A percentile compares a stretch with the other conserved stretches of the same genome.
These are phyloP conservation scores for Leishmania aethiopica DNA, from an alignment of 208 protist species.

Conservation along the genomic window DNA sequence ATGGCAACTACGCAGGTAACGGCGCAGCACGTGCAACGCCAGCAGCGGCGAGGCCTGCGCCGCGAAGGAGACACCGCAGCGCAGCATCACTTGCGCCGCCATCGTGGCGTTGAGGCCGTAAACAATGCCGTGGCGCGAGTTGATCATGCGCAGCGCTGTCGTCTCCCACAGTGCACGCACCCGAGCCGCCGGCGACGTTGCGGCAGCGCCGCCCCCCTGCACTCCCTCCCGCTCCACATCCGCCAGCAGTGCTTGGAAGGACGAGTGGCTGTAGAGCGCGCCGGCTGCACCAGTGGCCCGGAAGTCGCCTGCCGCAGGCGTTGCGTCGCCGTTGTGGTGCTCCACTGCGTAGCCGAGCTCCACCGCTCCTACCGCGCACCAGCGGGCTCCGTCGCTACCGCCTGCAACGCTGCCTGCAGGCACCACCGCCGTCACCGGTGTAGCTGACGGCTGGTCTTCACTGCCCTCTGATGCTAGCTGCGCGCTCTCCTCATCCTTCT, in stretches of 20 bases:
- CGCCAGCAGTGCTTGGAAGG: conserved; percentile 24
- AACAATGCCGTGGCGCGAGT: conserved; percentile 35
- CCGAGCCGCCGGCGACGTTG: neutral
- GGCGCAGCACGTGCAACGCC: conserved; percentile 68
- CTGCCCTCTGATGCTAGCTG: neutral
- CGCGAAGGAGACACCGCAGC: conserved; percentile 58
- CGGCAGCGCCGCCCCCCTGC: neutral
- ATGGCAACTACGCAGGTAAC: conserved; percentile 69
- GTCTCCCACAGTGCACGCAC: conserved; percentile 22
- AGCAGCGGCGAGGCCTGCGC: conserved; percentile 73
- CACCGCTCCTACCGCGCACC: conserved; percentile 36
- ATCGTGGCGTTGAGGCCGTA: conserved; percentile 62
- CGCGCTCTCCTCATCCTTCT: neutral
- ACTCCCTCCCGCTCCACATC: conserved; percentile 15
- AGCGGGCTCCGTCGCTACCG: neutral
- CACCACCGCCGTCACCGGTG: neutral
- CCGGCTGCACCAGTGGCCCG: conserved; percentile 18
- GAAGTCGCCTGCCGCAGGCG: conserved; percentile 21
- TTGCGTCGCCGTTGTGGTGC: conserved; percentile 43
- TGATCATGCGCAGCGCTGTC: conserved; percentile 30
- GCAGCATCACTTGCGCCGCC: conserved; percentile 71
- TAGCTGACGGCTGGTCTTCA: neutral
- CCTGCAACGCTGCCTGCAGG: neutral
- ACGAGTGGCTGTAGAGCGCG: conserved; percentile 21
- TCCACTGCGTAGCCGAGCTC: conserved; percentile 69